These are phyloP conservation scores for Quercus suber DNA, from an alignment of 306 rosid genomes.

Conservation along the genomic window DNA sequence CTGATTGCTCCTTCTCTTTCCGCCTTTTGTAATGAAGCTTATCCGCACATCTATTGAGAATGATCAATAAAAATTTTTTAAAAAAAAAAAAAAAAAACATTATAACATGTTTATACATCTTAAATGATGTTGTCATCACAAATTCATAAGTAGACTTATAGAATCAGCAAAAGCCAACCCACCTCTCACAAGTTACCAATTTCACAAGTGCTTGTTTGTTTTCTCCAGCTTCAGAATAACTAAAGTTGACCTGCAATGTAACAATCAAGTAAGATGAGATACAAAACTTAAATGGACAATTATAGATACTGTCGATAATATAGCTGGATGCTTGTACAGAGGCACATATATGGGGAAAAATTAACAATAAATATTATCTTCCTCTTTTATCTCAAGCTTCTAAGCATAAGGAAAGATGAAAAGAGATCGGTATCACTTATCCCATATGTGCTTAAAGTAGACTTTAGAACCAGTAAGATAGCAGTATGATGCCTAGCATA, in stretches of 20 bases:
- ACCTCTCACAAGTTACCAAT: conserved; percentile 88
- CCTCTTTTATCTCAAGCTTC: too few relatives aligned
- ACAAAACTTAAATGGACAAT: neutral
- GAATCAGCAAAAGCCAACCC: conserved; percentile 24
- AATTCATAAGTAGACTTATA: conserved; percentile 6
- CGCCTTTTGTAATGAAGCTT: conserved; percentile 80
- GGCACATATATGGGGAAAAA: too few relatives aligned
- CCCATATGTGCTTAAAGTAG: too few relatives aligned
- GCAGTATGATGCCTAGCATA: too few relatives aligned
- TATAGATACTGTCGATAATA: too few relatives aligned
- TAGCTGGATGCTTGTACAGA: too few relatives aligned
- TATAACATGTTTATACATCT: conserved; percentile 6
- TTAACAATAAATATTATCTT: too few relatives aligned
- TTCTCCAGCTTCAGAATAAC: conserved; percentile 90
- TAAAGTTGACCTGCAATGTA: conserved; percentile 73
- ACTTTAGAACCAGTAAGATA: too few relatives aligned
- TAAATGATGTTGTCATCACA: neutral
- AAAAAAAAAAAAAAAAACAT: conserved; percentile 1
- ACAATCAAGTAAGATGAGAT: neutral
- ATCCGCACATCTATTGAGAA: conserved; percentile 52
- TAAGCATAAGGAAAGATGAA: too few relatives aligned
- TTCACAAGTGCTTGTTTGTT: conserved; percentile 92
- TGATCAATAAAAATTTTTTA: neutral
- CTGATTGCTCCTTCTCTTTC: conserved; percentile 70
- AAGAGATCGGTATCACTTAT: too few relatives aligned